These are phyloP conservation scores for Protea cynaroides DNA, from an alignment of 164 flowering plant genomes.

Conservation along the genomic window DNA sequence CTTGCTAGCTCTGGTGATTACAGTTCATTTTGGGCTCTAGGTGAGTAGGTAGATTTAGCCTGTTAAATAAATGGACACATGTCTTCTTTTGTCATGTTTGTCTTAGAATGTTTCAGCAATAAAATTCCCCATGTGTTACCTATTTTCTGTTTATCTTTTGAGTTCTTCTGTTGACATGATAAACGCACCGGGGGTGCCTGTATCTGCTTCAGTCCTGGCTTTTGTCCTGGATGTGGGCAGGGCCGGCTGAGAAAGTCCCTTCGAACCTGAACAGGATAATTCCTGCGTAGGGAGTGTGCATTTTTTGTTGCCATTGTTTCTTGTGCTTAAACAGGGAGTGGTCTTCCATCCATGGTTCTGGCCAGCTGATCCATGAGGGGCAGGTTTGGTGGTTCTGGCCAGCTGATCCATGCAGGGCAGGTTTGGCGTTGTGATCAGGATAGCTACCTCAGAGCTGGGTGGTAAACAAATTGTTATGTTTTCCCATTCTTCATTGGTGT, in stretches of 20 bases:
- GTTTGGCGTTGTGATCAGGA: constrained; percentile 15
- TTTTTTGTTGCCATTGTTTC: constrained; percentile 33
- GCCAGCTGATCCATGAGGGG: constrained; percentile 27
- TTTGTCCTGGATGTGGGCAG: constrained; percentile 27
- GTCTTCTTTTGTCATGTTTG: constrained; percentile 14
- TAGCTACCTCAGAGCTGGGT: constrained; percentile 3
- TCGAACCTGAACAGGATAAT: constrained; percentile 99
- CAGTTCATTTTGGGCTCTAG: constrained; percentile 22
- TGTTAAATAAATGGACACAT: constrained; percentile 10
- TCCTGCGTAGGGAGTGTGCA: constrained; percentile 99
- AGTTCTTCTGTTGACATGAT: constrained; percentile 35
- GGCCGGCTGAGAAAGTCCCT: constrained; percentile 98
- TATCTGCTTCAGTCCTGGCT: constrained; percentile 36
- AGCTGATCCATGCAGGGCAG: constrained; percentile 26
- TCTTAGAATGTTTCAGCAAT: constrained; percentile 19
- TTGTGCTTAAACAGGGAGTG: constrained; percentile 48
- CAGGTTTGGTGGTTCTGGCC: constrained; percentile 18
- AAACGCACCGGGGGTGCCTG: constrained; percentile 98
- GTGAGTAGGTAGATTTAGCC: constrained; percentile 31
- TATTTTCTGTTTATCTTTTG: constrained; percentile 3
- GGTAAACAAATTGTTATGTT: constrained; percentile 7
- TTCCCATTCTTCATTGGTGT: neutral
- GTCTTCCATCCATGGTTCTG: constrained; percentile 21
- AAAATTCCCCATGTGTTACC: constrained; percentile 12
- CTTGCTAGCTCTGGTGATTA: constrained; percentile 7